Percentiles rank a stretch among this genome's conserved stretches.
phyloP scores from a whole-genome alignment of 1,284 basidiomycete genomes.

The Phlebopus sp. region DNA sequence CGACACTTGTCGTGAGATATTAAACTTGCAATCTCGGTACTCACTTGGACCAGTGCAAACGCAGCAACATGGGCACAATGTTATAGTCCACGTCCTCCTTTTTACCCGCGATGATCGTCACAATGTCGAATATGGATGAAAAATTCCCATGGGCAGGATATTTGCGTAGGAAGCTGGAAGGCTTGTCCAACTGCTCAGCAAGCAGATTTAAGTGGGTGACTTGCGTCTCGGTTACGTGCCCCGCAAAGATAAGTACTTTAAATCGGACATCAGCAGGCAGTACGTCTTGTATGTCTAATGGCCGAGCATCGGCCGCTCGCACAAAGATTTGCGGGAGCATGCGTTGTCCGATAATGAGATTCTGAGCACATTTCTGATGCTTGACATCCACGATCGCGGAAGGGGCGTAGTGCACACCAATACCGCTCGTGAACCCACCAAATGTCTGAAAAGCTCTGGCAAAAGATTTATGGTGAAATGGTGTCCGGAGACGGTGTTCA shows the following conservation, averaged over 20 bases:
- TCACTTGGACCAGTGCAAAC: conserved; percentile 68
- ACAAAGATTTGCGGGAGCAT: conserved; percentile 58
- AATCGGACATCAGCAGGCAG: conserved; percentile 70
- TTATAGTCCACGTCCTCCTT: conserved; percentile 49
- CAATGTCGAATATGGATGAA: conserved; percentile 48
- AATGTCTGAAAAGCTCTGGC: conserved; percentile 56
- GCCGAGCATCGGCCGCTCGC: conserved; percentile 61
- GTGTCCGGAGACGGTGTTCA: not conserved
- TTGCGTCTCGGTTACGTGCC: conserved; percentile 46
- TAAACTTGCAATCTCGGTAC: conserved; percentile 4
- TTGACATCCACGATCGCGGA: conserved; percentile 48
- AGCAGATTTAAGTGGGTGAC: conserved; percentile 39
- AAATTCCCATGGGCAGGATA: conserved; percentile 30
- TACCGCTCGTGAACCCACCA: conserved; percentile 60
- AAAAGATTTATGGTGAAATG: not conserved
- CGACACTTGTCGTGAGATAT: not conserved
- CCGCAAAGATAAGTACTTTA: conserved; percentile 69
- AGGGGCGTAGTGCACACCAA: conserved; percentile 59
- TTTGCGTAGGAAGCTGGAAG: conserved; percentile 38
- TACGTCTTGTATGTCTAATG: conserved; percentile 67
- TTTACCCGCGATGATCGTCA: conserved; percentile 47
- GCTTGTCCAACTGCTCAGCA: conserved; percentile 41
- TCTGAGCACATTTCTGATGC: conserved; percentile 43
- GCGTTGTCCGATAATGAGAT: conserved; percentile 56
- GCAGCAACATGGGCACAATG: conserved; percentile 48